Conservation (phyloP, 208 protist genomes). For the Kentomonas sorsogonicus region DNA sequence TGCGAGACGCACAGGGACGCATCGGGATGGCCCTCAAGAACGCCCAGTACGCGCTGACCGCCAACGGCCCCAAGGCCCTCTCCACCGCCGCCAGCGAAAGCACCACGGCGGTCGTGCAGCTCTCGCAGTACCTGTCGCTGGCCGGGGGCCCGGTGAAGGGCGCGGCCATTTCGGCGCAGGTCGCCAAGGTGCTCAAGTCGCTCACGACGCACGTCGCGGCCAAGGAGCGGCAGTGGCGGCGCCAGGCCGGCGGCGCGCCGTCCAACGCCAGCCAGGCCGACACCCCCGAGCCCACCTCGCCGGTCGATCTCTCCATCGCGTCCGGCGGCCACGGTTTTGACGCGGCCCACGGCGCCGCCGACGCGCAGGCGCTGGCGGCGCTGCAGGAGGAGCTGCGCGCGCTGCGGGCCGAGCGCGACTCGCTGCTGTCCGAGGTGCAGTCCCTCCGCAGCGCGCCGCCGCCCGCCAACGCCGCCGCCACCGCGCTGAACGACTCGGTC, state of each 20-base stretch:
- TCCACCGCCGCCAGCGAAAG: slow-evolving; percentile 39
- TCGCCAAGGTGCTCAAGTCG: slow-evolving; percentile 53
- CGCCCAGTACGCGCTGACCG: slow-evolving; percentile 54
- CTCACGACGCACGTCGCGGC: slow-evolving; percentile 23
- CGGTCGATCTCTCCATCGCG: not conserved
- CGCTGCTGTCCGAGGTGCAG: too few species aligned
- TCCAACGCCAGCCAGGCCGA: slow-evolving; percentile 15
- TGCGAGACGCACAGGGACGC: slow-evolving; percentile 35
- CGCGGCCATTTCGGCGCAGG: slow-evolving; percentile 50
- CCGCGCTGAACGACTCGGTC: too few species aligned
- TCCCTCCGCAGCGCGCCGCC: too few species aligned
- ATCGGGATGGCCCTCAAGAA: slow-evolving; percentile 60
- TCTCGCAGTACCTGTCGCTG: slow-evolving; percentile 52
- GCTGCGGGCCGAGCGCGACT: too few species aligned
- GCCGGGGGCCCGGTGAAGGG: slow-evolving; percentile 55
- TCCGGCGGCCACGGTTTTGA: not conserved
- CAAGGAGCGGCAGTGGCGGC: slow-evolving; percentile 14
- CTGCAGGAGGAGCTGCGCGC: too few species aligned
- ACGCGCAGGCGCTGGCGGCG: not conserved
- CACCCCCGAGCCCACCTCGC: slow-evolving; percentile 14
- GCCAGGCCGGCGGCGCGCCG: slow-evolving; percentile 12
- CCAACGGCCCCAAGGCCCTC: slow-evolving; percentile 25
- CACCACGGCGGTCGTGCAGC: slow-evolving; percentile 33
- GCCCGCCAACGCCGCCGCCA: too few species aligned
- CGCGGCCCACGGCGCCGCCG: not conserved